Conservation (phyloP, 768 basidiomycete genomes). For the Cantharellus anzutake region DNA sequence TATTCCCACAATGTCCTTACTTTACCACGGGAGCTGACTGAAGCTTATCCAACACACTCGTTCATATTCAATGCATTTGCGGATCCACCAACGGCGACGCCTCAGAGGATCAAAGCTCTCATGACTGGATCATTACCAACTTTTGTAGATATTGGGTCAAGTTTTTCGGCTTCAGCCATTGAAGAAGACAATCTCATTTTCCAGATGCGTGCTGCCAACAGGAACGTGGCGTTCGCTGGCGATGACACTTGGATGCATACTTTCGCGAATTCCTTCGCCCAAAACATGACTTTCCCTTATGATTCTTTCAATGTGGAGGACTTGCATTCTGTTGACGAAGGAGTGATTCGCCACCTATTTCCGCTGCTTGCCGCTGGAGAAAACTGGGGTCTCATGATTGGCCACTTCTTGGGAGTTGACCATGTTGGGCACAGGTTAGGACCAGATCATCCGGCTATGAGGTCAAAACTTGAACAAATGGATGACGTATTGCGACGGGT, state of each 20-base stretch:
- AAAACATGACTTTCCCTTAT: slow-evolving; percentile 62
- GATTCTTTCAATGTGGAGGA: slow-evolving; percentile 99
- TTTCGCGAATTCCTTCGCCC: slow-evolving; percentile 57
- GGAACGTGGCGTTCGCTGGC: slow-evolving; percentile 73
- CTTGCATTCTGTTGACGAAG: slow-evolving; percentile 84
- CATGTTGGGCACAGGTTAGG: slow-evolving; percentile 92
- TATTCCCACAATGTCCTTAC: slow-evolving; percentile 71
- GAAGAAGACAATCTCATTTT: slow-evolving; percentile 74
- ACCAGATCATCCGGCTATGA: slow-evolving; percentile 74
- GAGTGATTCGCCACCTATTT: slow-evolving; percentile 68
- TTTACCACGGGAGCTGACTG: slow-evolving; percentile 55
- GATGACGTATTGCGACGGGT: slow-evolving; percentile 54
- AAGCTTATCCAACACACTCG: slow-evolving; percentile 43
- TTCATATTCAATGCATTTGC: slow-evolving; percentile 79
- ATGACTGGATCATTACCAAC: slow-evolving; percentile 93
- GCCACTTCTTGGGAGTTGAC: slow-evolving; percentile 89
- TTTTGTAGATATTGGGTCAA: slow-evolving; percentile 84
- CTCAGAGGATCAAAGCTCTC: slow-evolving; percentile 87
- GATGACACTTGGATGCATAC: slow-evolving; percentile 94
- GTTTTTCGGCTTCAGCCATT: slow-evolving; percentile 76
- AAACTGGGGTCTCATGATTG: slow-evolving; percentile 71
- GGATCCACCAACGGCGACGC: slow-evolving; percentile 87
- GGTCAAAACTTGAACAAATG: slow-evolving; percentile 74
- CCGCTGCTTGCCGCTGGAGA: slow-evolving; percentile 39
- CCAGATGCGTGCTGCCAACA: slow-evolving; percentile 42